Evolutionary conservation across 2,329 filamentous ascomycete genomes (phyloP).

Genomic region (Arthroderma sp.): DNA sequence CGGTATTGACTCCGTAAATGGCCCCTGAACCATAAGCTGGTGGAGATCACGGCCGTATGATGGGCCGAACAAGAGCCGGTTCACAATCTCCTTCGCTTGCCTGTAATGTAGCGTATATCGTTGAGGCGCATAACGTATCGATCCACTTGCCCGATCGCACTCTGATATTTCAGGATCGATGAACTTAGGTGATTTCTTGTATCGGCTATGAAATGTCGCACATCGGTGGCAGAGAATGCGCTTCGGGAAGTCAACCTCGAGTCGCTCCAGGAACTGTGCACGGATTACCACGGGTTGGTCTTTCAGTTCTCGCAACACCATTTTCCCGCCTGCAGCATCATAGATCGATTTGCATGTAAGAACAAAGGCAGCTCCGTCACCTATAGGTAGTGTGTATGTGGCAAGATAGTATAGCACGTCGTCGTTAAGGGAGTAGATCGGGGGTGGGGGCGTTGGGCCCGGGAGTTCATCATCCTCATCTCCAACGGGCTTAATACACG

Average conservation of each 20-base stretch:
- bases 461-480: too few relatives aligned
- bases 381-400: neutral
- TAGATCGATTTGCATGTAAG: neutral
- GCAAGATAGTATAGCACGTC: constrained; percentile 1
- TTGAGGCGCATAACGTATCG: neutral
- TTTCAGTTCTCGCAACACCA: neutral
- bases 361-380: neutral
- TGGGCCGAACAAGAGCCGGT: neutral
- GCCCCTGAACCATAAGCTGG: neutral
- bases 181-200: too few relatives aligned
- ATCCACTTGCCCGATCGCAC: neutral
- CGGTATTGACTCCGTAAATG: neutral
- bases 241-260: neutral
- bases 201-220: neutral
- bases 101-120: neutral
- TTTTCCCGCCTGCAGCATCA: neutral
- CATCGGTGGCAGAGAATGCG: neutral
- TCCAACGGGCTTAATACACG: too few relatives aligned
- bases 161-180: neutral
- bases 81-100: neutral
- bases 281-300: neutral
- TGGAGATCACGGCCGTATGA: neutral
- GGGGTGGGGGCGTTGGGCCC: neutral
- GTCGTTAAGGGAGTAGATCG: neutral
- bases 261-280: neutral